These are phyloP conservation scores for Phytophthora ohioensis DNA, from an alignment of 352 stramenopile genomes.

Conservation along the genomic window DNA sequence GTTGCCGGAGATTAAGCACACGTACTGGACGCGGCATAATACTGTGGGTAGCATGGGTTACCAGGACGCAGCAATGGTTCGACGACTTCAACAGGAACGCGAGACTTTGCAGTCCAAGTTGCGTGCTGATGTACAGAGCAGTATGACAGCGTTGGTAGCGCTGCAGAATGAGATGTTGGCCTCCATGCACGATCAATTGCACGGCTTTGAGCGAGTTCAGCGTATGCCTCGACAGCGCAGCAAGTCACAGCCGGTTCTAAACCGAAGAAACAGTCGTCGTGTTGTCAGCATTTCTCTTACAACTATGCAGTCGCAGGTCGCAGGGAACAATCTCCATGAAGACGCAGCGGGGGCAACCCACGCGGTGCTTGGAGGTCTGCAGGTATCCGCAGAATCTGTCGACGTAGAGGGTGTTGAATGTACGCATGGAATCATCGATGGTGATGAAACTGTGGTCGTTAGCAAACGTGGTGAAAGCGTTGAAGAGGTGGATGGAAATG, in stretches of 20 bases:
- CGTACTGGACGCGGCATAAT: slow-evolving; percentile 73
- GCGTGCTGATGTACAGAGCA: slow-evolving; percentile 58
- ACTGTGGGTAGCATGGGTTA: slow-evolving; percentile 14
- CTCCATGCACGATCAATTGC: slow-evolving; percentile 45
- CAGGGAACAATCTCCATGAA: not conserved
- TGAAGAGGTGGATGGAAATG: slow-evolving; percentile 31
- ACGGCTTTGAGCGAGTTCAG: slow-evolving; percentile 39
- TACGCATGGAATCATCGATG: not conserved
- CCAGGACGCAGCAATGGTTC: slow-evolving; percentile 38
- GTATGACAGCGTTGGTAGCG: slow-evolving; percentile 56
- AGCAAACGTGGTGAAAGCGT: slow-evolving; percentile 2
- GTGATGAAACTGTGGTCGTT: not conserved
- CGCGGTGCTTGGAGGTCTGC: not conserved
- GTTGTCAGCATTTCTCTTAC: slow-evolving; percentile 8
- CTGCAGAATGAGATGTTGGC: slow-evolving; percentile 60
- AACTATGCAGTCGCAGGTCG: not conserved
- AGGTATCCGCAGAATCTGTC: slow-evolving; percentile 3
- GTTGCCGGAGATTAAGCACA: slow-evolving; percentile 78
- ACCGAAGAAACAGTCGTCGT: slow-evolving; percentile 27
- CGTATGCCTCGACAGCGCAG: slow-evolving; percentile 32
- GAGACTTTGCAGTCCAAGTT: slow-evolving; percentile 55
- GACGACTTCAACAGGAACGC: slow-evolving; percentile 63
- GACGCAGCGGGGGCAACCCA: not conserved
- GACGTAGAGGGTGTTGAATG: not conserved
- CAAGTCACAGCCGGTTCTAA: slow-evolving; percentile 28